These are phyloP conservation scores for Aeschynomene evenia DNA, from an alignment of 306 rosid genomes.

Conservation along the genomic window DNA sequence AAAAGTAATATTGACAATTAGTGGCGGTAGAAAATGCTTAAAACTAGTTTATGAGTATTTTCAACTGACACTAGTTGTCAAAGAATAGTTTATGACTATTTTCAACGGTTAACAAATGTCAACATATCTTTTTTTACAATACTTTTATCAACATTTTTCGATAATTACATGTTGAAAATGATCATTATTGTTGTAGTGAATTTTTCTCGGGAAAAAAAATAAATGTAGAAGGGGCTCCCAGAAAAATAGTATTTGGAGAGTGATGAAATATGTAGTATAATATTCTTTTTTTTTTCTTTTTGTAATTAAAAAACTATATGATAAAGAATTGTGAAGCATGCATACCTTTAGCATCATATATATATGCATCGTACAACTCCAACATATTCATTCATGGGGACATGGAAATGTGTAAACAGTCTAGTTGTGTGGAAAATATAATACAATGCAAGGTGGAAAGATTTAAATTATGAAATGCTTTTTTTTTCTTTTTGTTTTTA, in stretches of 20 bases:
- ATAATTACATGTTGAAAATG: too few species aligned
- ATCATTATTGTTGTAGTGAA: too few species aligned
- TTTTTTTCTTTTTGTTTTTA: background rate
- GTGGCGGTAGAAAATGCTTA: too few species aligned
- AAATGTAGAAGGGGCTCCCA: background rate
- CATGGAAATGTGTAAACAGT: conserved; percentile 5
- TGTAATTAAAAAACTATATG: background rate
- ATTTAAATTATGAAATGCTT: background rate
- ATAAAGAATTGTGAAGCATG: background rate
- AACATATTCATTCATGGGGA: conserved; percentile 22
- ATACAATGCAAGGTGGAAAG: background rate
- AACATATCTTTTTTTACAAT: too few species aligned
- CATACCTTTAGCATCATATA: conserved; percentile 14
- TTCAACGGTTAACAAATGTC: too few species aligned
- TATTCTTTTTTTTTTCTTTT: too few species aligned
- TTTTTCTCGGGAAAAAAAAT: background rate
- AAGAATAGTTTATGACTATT: too few species aligned
- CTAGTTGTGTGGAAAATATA: background rate
- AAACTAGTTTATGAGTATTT: too few species aligned
- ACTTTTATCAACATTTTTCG: too few species aligned
- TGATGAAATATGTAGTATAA: too few species aligned
- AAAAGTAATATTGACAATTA: too few species aligned
- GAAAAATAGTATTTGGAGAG: background rate
- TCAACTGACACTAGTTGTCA: too few species aligned
- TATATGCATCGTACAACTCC: conserved; percentile 16